Base-by-base conservation (phyloP, 805 yeast species). In the Candida sphagnicola region DNA sequence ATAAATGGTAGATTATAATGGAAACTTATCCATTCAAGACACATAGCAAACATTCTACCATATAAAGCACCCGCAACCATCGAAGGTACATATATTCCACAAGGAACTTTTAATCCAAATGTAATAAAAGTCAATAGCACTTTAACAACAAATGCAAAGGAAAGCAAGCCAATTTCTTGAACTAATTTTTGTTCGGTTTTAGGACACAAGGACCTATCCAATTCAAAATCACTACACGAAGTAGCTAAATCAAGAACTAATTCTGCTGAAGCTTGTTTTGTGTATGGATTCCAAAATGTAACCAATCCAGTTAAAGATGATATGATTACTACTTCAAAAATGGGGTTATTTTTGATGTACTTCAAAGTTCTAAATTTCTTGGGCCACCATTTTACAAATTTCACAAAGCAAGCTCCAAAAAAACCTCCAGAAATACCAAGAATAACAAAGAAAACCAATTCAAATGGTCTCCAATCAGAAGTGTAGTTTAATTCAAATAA, bases 51-150 rank as follows among this genome's bases (percentile, higher is more conserved):
- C 1, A 71, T 47, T 8, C 82, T 51, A 2, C 83, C 83, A 57
- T 74, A 77, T 19, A 79, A 54, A 2, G 83, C 82, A 0, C 85
- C 85, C 16, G 73, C 64, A 1, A 75, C 78, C 84, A 78, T 78
- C 1, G 80, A 72, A 4, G 85, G 85, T 2, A 79, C 79, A 44
- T 78, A 78, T 11, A 78, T 72, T 4, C 84, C 84, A 32, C 77
- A 69, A 1, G 84, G 84, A 2, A 78, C 59, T 46, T 76, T 78
- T 36, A 77, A 52, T 1, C 84, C 84, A 54, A 76, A 75, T 0
- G 82, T 75, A 11, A 77, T 54, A 17, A 71, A 62, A 4, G 82
- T 78, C 21, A 77, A 54, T 3, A 66, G 40, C 1, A 70, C 44
- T 44, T 77, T 77, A 33, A 73, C 54, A 2, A 64, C 43, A 26